Evolutionary conservation across 257 asterid species (phyloP), one percentile per base, ranked within the genome.

Genomic region (Penstemon eatonii): DNA sequence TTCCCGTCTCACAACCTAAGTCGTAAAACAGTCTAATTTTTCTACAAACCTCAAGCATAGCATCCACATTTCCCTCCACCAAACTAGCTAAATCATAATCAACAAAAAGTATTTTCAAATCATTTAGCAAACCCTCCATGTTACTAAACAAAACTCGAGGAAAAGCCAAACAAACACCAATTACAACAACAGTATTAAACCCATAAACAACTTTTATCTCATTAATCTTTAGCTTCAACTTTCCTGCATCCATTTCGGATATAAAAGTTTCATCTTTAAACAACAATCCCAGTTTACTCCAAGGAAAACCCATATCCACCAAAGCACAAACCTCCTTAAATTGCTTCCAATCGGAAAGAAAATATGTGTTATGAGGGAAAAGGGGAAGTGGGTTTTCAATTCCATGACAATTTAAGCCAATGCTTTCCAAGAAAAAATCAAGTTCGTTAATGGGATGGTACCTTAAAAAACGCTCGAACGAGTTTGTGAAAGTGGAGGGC

Each of bases 371-470:
- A 36, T 58, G 59, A 47, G 78, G 81, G 4, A 76, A 55, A 73
- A 68, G 36, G 19, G 64, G 37, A 43, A 15, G 52, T 5, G 73
- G 61, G 12, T 12, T 37, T 6, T 49, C 74, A 66, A 58, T 80
- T 25, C 61, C 73, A 10, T n/a, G 38, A 38, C 43, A 60, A 49
- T 50, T 53, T 15, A 85, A 62, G 3, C 91, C 95, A 66, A 87
- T 87, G 69, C 95, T 87, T 72, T 87, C 95, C 33, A 71, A 76
- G 64, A 88, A 78, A 62, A 88, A 82, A 0, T 85, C 89, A 70
- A 87, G 71, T 49, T 87, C 95, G 78, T 83, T 83, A 76, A 87
- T 67, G 4, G 95, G 95, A 38, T 87, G 85, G 72, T 87, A 87
- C 91, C 89, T 81, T 73, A 87, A 83, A 47, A 73, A 85, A 40